phyloP scores from a whole-genome alignment of 2,329 filamentous ascomycete genomes.

The Calonectria hongkongensis region DNA sequence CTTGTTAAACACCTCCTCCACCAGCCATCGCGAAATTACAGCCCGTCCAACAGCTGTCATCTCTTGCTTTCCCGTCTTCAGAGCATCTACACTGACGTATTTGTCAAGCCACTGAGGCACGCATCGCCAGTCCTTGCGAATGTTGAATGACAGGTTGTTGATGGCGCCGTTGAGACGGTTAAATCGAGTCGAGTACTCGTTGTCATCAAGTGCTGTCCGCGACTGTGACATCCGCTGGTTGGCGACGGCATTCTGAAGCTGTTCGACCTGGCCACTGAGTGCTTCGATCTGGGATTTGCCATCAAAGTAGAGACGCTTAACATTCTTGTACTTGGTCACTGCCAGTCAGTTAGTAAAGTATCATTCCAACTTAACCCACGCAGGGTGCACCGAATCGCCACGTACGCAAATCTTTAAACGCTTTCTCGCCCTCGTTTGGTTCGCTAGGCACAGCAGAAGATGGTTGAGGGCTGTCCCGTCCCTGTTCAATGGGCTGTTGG shows the following conservation, averaged over 20 bases:
- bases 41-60: constrained; percentile 97
- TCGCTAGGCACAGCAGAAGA: constrained; percentile 60
- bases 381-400: constrained; percentile 36
- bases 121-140: constrained; percentile 93
- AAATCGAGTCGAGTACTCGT: constrained; percentile 92
- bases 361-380: neutral
- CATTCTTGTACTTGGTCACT: constrained; percentile 98
- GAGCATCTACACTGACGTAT: constrained; percentile 89
- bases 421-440: constrained; percentile 70
- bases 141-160: constrained; percentile 95
- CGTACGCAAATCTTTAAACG: constrained; percentile 75
- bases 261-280: constrained; percentile 90
- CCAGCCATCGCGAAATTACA: constrained; percentile 90
- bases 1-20: constrained; percentile 92
- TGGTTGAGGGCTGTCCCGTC: constrained; percentile 75
- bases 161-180: constrained; percentile 94
- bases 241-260: constrained; percentile 96
- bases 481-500: constrained; percentile 64
- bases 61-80: constrained; percentile 93
- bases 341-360: constrained; percentile 48
- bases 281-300: constrained; percentile 94
- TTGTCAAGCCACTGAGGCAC: constrained; percentile 87
- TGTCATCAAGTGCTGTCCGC: constrained; percentile 95
- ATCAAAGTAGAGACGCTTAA: constrained; percentile 98
- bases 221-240: constrained; percentile 97